Base-by-base conservation (phyloP, 805 yeast genomes). In the Yamadazyma kitorensis region DNA sequence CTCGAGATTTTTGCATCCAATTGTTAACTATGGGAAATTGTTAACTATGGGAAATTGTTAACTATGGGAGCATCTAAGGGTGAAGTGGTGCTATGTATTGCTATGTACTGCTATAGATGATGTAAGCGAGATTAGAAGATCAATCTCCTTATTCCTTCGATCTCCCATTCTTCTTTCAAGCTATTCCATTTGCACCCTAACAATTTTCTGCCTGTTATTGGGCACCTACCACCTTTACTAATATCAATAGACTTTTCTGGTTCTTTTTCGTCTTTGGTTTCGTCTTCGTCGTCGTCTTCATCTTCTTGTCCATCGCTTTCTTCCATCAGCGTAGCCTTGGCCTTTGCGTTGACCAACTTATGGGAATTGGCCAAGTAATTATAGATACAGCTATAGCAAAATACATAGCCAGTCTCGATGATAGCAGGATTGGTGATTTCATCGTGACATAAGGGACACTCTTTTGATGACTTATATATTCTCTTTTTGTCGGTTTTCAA, bases 351-450 rank as follows among this genome's bases (percentile, higher is more conserved):
- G 8, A 59, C 60, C 5, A 59, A 43, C 25, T 57, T 58, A 37
- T 65, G 70, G 2, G 72, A 65, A 27, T 74, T 70, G 18, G 74
- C 67, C 28, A 89, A 63, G 49, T 76, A 75, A 31, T 74, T 72
- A 50, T 77, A 78, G 11, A 89, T 86, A 57, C 98, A 93, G 9
- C 86, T 78, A 57, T 89, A 88, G 57, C 96, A 88, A 47, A 82
- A 85, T 0, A 87, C 95, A 43, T 78, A 80, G 0, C 98, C 98
- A 0, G 98, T 87, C 53, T 89, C 98, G 22, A 91, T 77, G 9
- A 83, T 76, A 0, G 95, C 86, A 3, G 96, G 96, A 48, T 86
- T 87, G 20, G 73, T 74, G 10, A 88, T 74, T 12, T 55, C 64
- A 8, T 76, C 58, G 17, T 72, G 59, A 52, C 98, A 91, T 10